Evolutionary conservation across 1,139 yeast species (phyloP).

Genomic region (Taphrina deformans): DNA sequence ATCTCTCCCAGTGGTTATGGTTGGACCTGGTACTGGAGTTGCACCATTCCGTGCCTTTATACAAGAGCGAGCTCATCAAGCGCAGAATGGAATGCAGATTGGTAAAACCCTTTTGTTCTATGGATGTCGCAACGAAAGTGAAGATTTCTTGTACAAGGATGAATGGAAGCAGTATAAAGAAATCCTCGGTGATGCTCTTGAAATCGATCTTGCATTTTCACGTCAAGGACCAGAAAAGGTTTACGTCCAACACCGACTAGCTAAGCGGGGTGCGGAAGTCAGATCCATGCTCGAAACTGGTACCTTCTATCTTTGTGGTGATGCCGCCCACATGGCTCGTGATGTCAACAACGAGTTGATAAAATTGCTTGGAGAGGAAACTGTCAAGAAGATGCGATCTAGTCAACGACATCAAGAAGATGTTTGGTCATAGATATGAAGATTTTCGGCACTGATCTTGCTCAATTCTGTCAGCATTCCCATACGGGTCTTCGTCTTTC

Average conservation of each 20-base stretch:
- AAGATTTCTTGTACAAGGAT: constrained; percentile 39
- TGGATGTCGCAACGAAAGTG: constrained; percentile 50
- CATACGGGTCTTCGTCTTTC: too few relatives aligned
- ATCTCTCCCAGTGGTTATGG: constrained; percentile 77
- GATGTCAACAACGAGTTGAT: constrained; percentile 80
- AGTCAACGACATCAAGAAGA: constrained; percentile 94
- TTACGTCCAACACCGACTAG: constrained; percentile 80
- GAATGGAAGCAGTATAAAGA: constrained; percentile 54
- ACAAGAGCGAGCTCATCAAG: constrained; percentile 70
- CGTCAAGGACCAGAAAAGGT: constrained; percentile 68
- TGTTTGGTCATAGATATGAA: constrained; percentile 61
- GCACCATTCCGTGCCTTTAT: constrained; percentile 96
- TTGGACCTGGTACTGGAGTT: constrained; percentile 98
- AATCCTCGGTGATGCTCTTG: constrained; percentile 63
- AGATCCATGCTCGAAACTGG: constrained; percentile 62
- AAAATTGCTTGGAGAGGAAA: constrained; percentile 71
- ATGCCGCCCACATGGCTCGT: constrained; percentile 93
- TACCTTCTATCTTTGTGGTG: constrained; percentile 93
- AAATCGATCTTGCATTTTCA: constrained; percentile 80
- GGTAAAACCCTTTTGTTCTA: constrained; percentile 78
- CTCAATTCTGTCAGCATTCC: too few relatives aligned
- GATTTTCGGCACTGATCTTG: not conserved
- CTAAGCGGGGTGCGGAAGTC: constrained; percentile 52
- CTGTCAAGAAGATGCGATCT: constrained; percentile 75
- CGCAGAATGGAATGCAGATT: constrained; percentile 52